Conservation (phyloP, 164 flowering plant genomes). For the Brasenia schreberi region DNA sequence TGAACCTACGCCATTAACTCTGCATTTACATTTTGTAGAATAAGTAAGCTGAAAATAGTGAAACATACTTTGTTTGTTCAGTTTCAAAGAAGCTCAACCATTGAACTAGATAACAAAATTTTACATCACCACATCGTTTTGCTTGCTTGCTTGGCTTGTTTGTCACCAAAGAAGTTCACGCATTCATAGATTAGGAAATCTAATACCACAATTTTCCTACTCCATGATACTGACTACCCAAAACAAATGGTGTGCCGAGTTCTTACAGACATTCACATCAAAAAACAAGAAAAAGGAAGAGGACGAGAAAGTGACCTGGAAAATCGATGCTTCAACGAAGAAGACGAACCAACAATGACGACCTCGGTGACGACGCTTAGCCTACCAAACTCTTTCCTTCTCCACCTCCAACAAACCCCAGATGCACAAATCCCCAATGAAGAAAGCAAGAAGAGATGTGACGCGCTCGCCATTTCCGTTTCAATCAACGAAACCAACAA, state of each 20-base stretch:
- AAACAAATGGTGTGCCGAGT: no score
- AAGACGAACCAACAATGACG: background rate
- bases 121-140: background rate
- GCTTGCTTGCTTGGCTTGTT: no score
- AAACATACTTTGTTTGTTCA: background rate
- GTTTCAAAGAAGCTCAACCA: background rate
- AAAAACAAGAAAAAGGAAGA: no score
- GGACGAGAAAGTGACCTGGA: background rate
- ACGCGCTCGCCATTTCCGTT: background rate
- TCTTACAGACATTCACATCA: no score
- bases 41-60: background rate
- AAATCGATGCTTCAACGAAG: background rate
- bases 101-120: background rate
- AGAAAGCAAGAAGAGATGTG: background rate
- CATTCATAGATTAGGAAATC: background rate
- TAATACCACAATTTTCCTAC: no score
- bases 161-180: no score
- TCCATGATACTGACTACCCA: background rate
- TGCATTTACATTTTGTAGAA: conserved; percentile 17
- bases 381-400: background rate
- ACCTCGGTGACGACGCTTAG: background rate
- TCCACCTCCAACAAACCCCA: background rate
- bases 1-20: conserved; percentile 53
- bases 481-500: background rate
- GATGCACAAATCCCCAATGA: background rate